Percentiles rank a stretch among this genome's conserved stretches.
phyloP scores from a whole-genome alignment of 1,139 yeast species.

The Yamadazyma sp. region DNA sequence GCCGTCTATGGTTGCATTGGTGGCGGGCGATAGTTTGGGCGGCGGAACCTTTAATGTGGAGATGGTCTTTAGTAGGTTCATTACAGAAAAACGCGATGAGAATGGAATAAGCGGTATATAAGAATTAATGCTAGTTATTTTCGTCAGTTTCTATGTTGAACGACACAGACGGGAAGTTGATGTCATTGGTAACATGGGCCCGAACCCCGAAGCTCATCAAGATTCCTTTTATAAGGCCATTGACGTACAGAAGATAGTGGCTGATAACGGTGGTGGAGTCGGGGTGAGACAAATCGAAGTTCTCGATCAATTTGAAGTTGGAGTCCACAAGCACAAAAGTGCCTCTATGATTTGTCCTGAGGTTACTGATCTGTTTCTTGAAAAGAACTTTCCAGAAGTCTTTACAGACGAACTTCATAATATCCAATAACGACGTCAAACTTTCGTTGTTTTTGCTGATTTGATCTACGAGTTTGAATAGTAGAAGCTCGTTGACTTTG shows the following conservation, averaged over 20 bases:
- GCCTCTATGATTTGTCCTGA: slow-evolving; percentile 88
- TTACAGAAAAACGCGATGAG: slow-evolving; percentile 1
- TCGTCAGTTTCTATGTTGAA: slow-evolving; percentile 66
- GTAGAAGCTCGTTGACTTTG: slow-evolving; percentile 68
- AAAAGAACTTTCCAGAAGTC: slow-evolving; percentile 85
- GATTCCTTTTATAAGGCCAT: slow-evolving; percentile 83
- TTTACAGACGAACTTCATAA: slow-evolving; percentile 89
- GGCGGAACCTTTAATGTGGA: slow-evolving; percentile 1
- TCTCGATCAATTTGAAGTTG: slow-evolving; percentile 53
- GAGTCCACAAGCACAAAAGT: slow-evolving; percentile 79
- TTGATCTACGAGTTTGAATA: slow-evolving; percentile 50
- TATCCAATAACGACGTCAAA: slow-evolving; percentile 65
- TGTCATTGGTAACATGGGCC: slow-evolving; percentile 66
- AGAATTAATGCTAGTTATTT: slow-evolving; percentile 7
- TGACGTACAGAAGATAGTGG: slow-evolving; percentile 73
- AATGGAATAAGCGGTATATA: background rate
- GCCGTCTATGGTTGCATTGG: background rate
- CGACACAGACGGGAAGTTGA: slow-evolving; percentile 63
- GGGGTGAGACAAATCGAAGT: slow-evolving; percentile 52
- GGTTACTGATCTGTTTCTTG: slow-evolving; percentile 85
- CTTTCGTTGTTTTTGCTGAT: slow-evolving; percentile 40
- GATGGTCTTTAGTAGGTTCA: slow-evolving; percentile 1
- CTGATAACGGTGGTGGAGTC: slow-evolving; percentile 50
- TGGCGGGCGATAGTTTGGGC: background rate
- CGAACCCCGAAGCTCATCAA: slow-evolving; percentile 70